A percentile compares a stretch with the other conserved stretches of the same genome.
Conservation (phyloP, 345 rosid species). For the Gossypium sturtianum region DNA sequence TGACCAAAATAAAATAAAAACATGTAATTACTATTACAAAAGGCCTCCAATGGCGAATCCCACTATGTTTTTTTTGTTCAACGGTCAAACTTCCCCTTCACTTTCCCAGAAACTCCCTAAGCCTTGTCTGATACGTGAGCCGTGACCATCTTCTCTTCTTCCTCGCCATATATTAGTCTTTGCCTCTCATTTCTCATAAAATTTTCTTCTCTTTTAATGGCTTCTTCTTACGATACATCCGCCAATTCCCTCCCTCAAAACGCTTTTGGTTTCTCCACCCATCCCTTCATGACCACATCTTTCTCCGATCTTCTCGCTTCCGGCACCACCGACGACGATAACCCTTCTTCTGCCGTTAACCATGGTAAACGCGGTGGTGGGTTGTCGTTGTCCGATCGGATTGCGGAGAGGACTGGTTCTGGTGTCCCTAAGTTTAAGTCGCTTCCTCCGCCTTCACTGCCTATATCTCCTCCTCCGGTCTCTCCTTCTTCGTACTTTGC, state of each 20-base stretch:
- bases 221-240: conserved; percentile 34
- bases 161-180: neutral
- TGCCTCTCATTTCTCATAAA: neutral
- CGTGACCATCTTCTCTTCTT: conserved; percentile 26
- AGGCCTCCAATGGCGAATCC: too few relatives aligned
- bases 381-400: conserved; percentile 35
- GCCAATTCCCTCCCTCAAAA: conserved; percentile 21
- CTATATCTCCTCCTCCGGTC: conserved; percentile 61
- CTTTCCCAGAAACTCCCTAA: too few relatives aligned
- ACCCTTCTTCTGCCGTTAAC: conserved; percentile 9
- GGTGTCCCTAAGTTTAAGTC: conserved; percentile 88
- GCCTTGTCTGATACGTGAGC: too few relatives aligned
- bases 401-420: conserved; percentile 51
- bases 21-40: too few relatives aligned
- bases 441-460: conserved; percentile 69
- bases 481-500: conserved; percentile 76
- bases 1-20: too few relatives aligned
- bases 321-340: conserved; percentile 19
- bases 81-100: too few relatives aligned
- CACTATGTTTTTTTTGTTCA: too few relatives aligned
- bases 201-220: conserved; percentile 20
- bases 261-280: conserved; percentile 25
- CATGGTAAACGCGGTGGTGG: conserved; percentile 12
- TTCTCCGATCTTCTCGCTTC: conserved; percentile 53
- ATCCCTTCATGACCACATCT: conserved; percentile 38